Percentiles rank a stretch among this genome's conserved stretches.
These are phyloP conservation scores for Fonsecaea erecta DNA, from an alignment of 2,329 filamentous ascomycete genomes.

Conservation along the genomic window DNA sequence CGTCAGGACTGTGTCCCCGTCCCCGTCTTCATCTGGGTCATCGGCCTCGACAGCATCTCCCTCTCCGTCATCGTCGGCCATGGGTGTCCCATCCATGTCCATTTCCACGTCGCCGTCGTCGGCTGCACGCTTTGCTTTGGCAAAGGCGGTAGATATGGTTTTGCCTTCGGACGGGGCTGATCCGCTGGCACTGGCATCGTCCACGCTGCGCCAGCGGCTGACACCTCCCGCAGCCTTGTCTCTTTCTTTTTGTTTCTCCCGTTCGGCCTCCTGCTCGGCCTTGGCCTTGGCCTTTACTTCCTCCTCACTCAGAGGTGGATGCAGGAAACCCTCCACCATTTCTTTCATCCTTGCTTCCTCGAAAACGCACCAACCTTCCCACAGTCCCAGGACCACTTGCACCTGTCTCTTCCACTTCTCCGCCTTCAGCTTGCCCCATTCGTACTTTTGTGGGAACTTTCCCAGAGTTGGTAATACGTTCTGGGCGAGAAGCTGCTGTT, in stretches of 20 bases:
- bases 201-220: slow-evolving; percentile 30
- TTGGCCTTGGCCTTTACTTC: slow-evolving; percentile 44
- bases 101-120: slow-evolving; percentile 40
- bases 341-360: slow-evolving; percentile 72
- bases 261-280: slow-evolving; percentile 43
- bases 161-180: neutral
- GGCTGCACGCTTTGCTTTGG: slow-evolving; percentile 22
- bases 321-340: slow-evolving; percentile 72
- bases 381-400: slow-evolving; percentile 69
- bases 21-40: slow-evolving; percentile 30
- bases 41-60: slow-evolving; percentile 25
- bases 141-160: slow-evolving; percentile 7
- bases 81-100: slow-evolving; percentile 43
- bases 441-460: slow-evolving; percentile 69
- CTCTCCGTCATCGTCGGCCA: slow-evolving; percentile 42
- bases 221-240: slow-evolving; percentile 21
- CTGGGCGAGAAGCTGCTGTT: slow-evolving; percentile 59
- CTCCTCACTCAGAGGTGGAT: slow-evolving; percentile 63
- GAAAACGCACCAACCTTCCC: slow-evolving; percentile 70
- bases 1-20: slow-evolving; percentile 52
- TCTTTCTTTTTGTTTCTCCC: slow-evolving; percentile 48
- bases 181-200: slow-evolving; percentile 5
- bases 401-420: slow-evolving; percentile 86
- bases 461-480: slow-evolving; percentile 78
- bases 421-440: slow-evolving; percentile 79